Evolutionary conservation across 2,329 filamentous ascomycete species (phyloP), one percentile per base, ranked within the genome.

Genomic region (Cryphonectria parasitica): DNA sequence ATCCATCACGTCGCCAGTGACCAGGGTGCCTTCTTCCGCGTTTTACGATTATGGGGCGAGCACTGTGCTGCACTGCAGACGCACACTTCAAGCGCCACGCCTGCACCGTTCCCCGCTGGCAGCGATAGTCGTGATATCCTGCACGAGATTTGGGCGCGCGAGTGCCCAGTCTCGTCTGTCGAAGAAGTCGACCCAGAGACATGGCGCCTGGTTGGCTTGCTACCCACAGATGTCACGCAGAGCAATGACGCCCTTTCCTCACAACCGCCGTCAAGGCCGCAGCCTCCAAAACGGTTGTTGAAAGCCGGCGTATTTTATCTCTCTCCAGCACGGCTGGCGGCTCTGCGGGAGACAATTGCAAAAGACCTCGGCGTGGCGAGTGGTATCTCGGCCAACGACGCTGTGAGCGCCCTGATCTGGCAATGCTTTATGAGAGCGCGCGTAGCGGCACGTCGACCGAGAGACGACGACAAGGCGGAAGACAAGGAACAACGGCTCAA

Each of bases 371-470:
- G 17, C 15, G 45, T n/a, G 10, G 39, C 66, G 4, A 17, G n/a
- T 22, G 34, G 41, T 8, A 19, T 71, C 25, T 72, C 69, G 2
- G 66, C 49, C 5, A 74, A 73, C 34, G 73, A 75, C 25, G 68
- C 64, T n/a, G 25, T 74, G 2, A 52, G 43, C 13, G 74, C 73
- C 2, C 68, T 75, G 60, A 66, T 74, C 45, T 75, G 74, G 74
- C 66, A 72, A 7, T 39, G 66, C 43, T 19, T 73, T 13, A 15
- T 75, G 22, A 63, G 62, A 43, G 72, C 69, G 3, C 41, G 70
- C 3, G 60, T 25, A 1, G 60, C 36, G 8, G 22, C 34, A 19
- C 19, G 36, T 7, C 19, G 36, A 3, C 39, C 15, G 25, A 17
- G 41, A 2, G 19, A 25, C 13, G 13, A 13, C 39, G 7, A 7